Base-by-base conservation (phyloP, 495 filamentous ascomycete genomes). In the Melanomma pulvis-pyrius region DNA sequence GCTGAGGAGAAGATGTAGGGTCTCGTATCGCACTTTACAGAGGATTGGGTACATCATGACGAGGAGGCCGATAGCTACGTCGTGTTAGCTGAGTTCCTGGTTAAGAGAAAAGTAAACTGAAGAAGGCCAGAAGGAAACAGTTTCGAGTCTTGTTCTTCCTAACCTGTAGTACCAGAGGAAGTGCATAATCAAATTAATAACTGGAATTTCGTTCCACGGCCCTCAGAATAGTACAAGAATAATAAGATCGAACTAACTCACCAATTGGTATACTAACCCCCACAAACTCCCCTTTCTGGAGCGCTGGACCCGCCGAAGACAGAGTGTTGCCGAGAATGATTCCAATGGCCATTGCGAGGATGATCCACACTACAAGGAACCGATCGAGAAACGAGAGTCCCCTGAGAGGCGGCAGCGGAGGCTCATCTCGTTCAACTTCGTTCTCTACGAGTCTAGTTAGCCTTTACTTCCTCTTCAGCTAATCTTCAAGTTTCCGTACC, bases 11-110 rank as follows among this genome's bases (percentile, higher is more conserved):
- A 83, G 81, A 74, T 93, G 91, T 46, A 98, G 76, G 0, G 82
- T 83, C 75, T 96, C 93, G 75, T 85, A 96, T 34, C 86, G 85
- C n/a, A 97, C 88, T 76, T 96, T 97, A 84, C 92, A 94, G 22
- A 96, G 80, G 65, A 96, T 96, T 0, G 92, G 92, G 71, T 96
- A 96, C 92, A 96, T 96, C 91, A 96, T 96, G 28, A 94, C 85
- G 8, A 96, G 82, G 21, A 96, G 80, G 13, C 92, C 92, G 63
- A 93, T 76, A 0, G 91, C 91, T 91, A 21, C 25, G 15, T 13
- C 2, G 19, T 19, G 59, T 53, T 21, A 54, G 39, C 4, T 24
- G 26, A 22, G 9, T n/a, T 36, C 61, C 22, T 48, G 19, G 48
- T 22, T 49, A 4, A 19, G 47, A 34, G 30, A 5, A 34, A 34